A percentile compares a stretch with the other conserved stretches of the same genome.
phyloP scores from a whole-genome alignment of 176 grass and related monocot species.

The Rhynchospora tenuis region DNA sequence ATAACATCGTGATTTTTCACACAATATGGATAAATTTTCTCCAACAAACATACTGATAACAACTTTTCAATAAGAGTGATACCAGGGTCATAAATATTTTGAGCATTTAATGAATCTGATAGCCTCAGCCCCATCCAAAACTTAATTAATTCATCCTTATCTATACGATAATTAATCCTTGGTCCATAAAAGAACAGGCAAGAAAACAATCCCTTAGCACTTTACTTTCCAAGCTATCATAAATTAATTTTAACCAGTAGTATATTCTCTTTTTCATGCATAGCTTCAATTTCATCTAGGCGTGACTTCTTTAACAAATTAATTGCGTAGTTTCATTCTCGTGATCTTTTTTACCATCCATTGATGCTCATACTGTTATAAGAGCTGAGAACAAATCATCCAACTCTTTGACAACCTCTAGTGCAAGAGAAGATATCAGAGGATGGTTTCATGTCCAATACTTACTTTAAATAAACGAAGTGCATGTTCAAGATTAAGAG shows the following conservation, averaged over 20 bases:
- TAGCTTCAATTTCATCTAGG: background rate
- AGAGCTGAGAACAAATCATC: constrained; percentile 29
- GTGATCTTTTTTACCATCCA: background rate
- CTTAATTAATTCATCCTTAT: constrained; percentile 5
- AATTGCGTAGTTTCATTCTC: background rate
- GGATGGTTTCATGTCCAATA: background rate
- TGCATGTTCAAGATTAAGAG: constrained; percentile 27
- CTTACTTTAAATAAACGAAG: constrained; percentile 24
- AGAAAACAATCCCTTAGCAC: constrained; percentile 8
- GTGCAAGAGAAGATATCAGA: background rate
- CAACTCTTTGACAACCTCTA: background rate
- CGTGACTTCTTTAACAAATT: background rate
- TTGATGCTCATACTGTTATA: constrained; percentile 10
- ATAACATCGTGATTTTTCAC: constrained; percentile 29
- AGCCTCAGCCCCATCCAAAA: constrained; percentile 25
- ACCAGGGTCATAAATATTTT: background rate
- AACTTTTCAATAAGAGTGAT: background rate
- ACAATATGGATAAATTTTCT: background rate
- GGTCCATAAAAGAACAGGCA: constrained; percentile 19
- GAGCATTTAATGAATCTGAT: background rate
- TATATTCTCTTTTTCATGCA: background rate
- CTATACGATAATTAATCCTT: background rate
- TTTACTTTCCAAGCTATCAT: constrained; percentile 16
- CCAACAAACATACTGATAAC: background rate
- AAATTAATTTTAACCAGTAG: constrained; percentile 15